Evolutionary conservation across 352 stramenopile genomes (phyloP).

Genomic region (Albugo candida): DNA sequence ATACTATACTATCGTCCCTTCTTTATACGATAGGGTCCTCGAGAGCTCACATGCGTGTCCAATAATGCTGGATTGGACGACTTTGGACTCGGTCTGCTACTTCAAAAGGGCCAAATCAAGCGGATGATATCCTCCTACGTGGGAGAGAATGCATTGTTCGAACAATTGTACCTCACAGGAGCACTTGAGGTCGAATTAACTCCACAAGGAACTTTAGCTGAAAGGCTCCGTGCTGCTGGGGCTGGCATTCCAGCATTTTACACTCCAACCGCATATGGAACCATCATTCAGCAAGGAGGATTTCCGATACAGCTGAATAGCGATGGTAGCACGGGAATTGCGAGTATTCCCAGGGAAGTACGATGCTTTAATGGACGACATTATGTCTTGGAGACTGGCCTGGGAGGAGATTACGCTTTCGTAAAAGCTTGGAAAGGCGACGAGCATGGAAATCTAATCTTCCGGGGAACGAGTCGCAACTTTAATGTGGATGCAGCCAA

Average conservation of each 20-base stretch:
- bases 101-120: conserved; percentile 90
- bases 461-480: conserved; percentile 89
- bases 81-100: conserved; percentile 83
- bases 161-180: conserved; percentile 82
- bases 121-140: conserved; percentile 94
- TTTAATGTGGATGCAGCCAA: conserved; percentile 92
- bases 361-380: conserved; percentile 72
- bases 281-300: conserved; percentile 74
- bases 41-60: conserved; percentile 77
- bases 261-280: conserved; percentile 88
- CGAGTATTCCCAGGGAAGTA: conserved; percentile 43
- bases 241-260: conserved; percentile 93
- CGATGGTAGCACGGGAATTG: conserved; percentile 46
- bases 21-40: conserved; percentile 26
- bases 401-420: conserved; percentile 85
- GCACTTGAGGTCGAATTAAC: conserved; percentile 92
- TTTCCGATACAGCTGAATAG: conserved; percentile 59
- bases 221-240: conserved; percentile 81
- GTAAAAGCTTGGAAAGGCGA: conserved; percentile 94
- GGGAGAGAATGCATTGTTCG: conserved; percentile 91
- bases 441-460: conserved; percentile 91
- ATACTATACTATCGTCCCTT: background rate
- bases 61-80: conserved; percentile 90
- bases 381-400: conserved; percentile 92
- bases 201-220: conserved; percentile 88